phyloP scores from a whole-genome alignment of 2,329 filamentous ascomycete genomes.

The Lojkania enalia region DNA sequence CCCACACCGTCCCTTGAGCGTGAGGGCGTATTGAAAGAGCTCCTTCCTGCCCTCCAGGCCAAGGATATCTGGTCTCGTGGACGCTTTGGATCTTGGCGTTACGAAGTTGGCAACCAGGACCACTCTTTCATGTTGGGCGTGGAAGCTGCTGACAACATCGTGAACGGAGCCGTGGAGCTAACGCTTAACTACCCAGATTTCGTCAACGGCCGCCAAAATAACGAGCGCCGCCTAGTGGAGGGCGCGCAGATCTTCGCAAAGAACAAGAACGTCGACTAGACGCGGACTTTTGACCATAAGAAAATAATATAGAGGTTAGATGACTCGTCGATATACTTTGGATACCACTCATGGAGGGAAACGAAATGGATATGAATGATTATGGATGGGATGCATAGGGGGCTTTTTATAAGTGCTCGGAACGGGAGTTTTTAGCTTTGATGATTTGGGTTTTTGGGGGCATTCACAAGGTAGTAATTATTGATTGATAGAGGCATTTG shows the following conservation, averaged over 20 bases:
- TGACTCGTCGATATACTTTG: not conserved
- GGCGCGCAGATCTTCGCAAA: conserved; percentile 62
- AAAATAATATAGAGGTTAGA: not conserved
- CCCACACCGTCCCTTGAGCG: conserved; percentile 93
- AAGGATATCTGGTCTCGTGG: conserved; percentile 94
- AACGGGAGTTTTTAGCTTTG: conserved; percentile 1
- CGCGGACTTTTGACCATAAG: not conserved
- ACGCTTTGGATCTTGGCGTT: conserved; percentile 96
- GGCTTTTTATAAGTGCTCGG: not conserved
- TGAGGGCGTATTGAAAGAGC: conserved; percentile 88
- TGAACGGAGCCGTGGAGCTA: conserved; percentile 85
- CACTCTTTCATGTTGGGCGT: conserved; percentile 98
- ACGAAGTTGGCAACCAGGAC: conserved; percentile 96
- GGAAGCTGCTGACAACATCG: conserved; percentile 87
- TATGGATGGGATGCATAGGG: conserved; percentile 1
- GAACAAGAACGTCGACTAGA: conserved; percentile 33
- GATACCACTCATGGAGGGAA: not conserved
- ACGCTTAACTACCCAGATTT: conserved; percentile 97
- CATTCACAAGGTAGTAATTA: no score
- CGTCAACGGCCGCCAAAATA: conserved; percentile 77
- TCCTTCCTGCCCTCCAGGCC: conserved; percentile 88
- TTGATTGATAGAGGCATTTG: no score
- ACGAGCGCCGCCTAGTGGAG: conserved; percentile 64
- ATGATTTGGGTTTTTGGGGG: not conserved
- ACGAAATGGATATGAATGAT: not conserved